Evolutionary conservation across 805 yeast species (phyloP), one percentile per base, ranked within the genome.

Genomic region (Blastobotrys terrestris): DNA sequence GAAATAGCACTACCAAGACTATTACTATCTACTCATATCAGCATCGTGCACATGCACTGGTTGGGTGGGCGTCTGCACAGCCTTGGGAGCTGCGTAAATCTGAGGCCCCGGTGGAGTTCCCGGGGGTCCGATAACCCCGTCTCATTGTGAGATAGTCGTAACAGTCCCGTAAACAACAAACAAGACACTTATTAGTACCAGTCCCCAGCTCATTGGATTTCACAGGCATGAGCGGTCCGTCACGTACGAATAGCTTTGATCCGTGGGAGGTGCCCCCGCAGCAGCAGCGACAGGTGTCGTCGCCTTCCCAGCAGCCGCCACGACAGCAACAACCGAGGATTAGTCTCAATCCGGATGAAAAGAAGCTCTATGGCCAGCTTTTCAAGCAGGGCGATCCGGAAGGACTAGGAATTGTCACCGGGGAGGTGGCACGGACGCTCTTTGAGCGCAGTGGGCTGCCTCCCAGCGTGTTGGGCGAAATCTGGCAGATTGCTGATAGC

Each of bases 401-500:
- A 61, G 76, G 77, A 45, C 71, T 85, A 45, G 96, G 96, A 3
- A 76, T 85, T 31, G 85, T 92, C 53, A 86, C 97, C 2, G 99
- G 99, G 39, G 91, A 85, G 40, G 81, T 84, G 41, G 87, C 96
- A 11, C 80, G 94, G 59, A 77, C 88, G 11, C 75, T 95, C 4
- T 82, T 94, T 58, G 96, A 90, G 61, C 86, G 85, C 54, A 83
- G 95, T 2, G 95, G 95, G 1, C 75, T 94, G 47, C 83, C 94
- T 3, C 84, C 95, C 2, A 74, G 83, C 15, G 72, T 79, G 31
- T 74, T 94, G 39, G 96, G 97, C 7, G 94, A 90, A 68, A 84
- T 94, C 57, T 94, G 99, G 99, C 91, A 87, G 67, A 67, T 86
- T 39, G 90, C 96, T n/a, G 99, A 94, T 70, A 78, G 80, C n/a